Conservation (phyloP, 2,329 filamentous ascomycete genomes). For the Colletotrichum truncatum region DNA sequence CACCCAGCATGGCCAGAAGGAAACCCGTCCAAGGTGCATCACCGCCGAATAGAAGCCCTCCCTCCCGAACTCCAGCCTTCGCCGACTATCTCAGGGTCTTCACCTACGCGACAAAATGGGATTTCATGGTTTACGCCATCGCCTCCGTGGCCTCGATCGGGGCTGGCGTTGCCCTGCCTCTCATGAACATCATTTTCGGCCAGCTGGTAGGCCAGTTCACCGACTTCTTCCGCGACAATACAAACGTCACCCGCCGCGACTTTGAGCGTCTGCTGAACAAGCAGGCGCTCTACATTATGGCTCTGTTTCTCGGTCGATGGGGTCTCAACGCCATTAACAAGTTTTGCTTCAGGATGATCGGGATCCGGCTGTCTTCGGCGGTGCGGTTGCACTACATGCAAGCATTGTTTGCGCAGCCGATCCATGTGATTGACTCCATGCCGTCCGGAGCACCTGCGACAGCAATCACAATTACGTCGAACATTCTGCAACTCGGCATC, state of each 20-base stretch:
- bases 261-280: conserved; percentile 29
- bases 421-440: conserved; percentile 59
- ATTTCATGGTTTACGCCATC: conserved; percentile 38
- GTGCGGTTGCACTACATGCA: conserved; percentile 61
- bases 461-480: conserved; percentile 61
- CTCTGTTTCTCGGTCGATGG: conserved; percentile 75
- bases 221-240: conserved; percentile 35
- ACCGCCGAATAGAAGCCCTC: neutral
- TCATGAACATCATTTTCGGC: conserved; percentile 49
- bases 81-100: conserved; percentile 36
- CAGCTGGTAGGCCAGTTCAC: conserved; percentile 41
- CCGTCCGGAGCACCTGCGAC: conserved; percentile 60
- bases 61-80: conserved; percentile 12
- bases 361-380: conserved; percentile 68
- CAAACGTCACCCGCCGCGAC: conserved; percentile 33
- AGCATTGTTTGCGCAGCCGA: conserved; percentile 58
- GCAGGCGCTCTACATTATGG: conserved; percentile 66
- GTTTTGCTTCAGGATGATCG: conserved; percentile 70
- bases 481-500: conserved; percentile 62
- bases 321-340: conserved; percentile 70
- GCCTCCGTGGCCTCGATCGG: conserved; percentile 43
- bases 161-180: conserved; percentile 42
- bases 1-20: neutral
- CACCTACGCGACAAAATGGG: conserved; percentile 41
- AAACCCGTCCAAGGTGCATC: no score